Evolutionary conservation across 106 monocot genomes (phyloP).

Genomic region (Amphibolis antarctica): DNA sequence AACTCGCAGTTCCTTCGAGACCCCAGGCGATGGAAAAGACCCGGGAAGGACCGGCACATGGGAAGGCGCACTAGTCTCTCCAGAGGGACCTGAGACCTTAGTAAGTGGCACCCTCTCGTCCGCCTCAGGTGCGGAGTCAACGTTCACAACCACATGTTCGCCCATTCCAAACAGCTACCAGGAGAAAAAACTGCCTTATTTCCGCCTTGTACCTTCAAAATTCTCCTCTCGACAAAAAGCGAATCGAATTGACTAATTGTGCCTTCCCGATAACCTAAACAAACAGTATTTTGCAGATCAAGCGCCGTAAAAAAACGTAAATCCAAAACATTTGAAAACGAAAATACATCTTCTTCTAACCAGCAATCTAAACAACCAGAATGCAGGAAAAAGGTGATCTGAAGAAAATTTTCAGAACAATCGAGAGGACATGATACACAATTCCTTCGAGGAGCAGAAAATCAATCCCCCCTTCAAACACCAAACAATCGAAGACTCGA

Average conservation of each 20-base stretch:
- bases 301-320: too few species aligned
- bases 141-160: constrained; percentile 29
- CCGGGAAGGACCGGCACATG: background rate
- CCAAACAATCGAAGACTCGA: background rate
- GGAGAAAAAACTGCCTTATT: background rate
- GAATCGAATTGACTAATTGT: too few species aligned
- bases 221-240: background rate
- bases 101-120: background rate
- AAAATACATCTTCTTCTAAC: too few species aligned
- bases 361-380: too few species aligned
- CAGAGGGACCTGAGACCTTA: constrained; percentile 1
- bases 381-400: too few species aligned
- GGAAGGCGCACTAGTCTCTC: background rate
- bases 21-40: background rate
- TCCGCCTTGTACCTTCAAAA: background rate
- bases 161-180: constrained; percentile 18
- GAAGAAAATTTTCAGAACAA: too few species aligned
- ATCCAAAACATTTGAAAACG: too few species aligned
- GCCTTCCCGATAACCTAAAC: too few species aligned
- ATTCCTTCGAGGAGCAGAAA: background rate
- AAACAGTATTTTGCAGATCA: too few species aligned
- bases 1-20: constrained; percentile 2
- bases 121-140: constrained; percentile 13
- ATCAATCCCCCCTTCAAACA: background rate
- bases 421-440: too few species aligned